Percentiles rank a stretch among this genome's conserved stretches.
Evolutionary conservation across 202 grass and related monocot species (phyloP).

Genomic region (Setaria viridis): DNA sequence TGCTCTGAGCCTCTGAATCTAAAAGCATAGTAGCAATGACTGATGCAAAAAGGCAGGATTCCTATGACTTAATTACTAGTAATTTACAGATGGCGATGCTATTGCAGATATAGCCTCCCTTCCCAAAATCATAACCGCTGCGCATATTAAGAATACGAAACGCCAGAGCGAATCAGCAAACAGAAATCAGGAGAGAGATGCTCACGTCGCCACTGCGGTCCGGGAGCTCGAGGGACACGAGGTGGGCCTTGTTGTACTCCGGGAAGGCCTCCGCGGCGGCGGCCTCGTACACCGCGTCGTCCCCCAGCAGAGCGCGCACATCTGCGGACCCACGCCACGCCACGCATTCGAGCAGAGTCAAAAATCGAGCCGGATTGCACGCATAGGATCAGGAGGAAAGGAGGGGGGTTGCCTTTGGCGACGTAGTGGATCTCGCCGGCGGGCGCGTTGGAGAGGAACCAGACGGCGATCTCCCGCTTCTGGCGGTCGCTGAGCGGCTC

Average conservation of each 20-base stretch:
- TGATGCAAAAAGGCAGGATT: constrained; percentile 9
- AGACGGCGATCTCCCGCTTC: constrained; percentile 85
- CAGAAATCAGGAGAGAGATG: background rate
- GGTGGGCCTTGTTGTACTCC: constrained; percentile 79
- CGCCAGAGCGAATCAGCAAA: background rate
- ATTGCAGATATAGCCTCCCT: background rate
- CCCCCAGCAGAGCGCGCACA: constrained; percentile 72
- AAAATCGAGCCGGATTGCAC: background rate
- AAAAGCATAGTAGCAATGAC: background rate
- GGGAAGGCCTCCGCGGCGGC: constrained; percentile 89
- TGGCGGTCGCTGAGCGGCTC: constrained; percentile 68
- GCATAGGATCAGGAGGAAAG: background rate
- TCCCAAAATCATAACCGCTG: background rate
- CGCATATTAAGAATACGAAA: background rate
- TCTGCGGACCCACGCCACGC: constrained; percentile 52
- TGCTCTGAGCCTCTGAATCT: constrained; percentile 17
- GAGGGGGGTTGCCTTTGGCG: constrained; percentile 71
- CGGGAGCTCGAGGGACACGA: constrained; percentile 78
- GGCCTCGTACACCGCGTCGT: constrained; percentile 78
- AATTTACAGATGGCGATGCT: background rate
- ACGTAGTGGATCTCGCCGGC: constrained; percentile 97
- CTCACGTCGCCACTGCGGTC: constrained; percentile 96
- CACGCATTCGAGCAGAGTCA: constrained; percentile 39
- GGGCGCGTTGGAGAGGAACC: constrained; percentile 94
- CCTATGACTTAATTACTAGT: background rate